phyloP scores from a whole-genome alignment of 495 filamentous ascomycete genomes.

The Amniculicola lignicola region DNA sequence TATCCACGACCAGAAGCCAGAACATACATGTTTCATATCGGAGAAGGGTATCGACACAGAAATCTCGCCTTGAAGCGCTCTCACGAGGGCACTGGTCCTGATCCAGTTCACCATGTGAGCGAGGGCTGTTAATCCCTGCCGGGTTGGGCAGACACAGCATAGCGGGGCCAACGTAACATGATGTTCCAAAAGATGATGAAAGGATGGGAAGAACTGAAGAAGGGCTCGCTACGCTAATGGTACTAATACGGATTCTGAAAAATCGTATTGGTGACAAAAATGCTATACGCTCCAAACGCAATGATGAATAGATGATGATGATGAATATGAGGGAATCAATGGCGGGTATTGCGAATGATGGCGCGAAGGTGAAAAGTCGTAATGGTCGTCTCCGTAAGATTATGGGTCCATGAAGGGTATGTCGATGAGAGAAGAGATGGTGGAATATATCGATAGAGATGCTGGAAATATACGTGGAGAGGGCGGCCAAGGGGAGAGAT shows the following conservation, averaged over 20 bases:
- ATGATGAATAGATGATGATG: slow-evolving; percentile 5
- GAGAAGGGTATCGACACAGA: slow-evolving; percentile 4
- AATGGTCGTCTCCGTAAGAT: slow-evolving; percentile 4
- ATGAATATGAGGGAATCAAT: slow-evolving; percentile 1
- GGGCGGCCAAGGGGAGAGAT: not conserved
- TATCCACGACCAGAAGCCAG: no score
- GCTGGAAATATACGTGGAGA: not conserved
- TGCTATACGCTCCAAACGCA: slow-evolving; percentile 14
- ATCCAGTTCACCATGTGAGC: no score
- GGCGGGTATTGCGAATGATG: slow-evolving; percentile 1
- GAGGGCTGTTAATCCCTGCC: not conserved
- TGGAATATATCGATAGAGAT: not conserved
- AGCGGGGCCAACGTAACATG: not conserved
- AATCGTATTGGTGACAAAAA: no score
- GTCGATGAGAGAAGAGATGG: not conserved
- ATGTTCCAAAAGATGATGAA: not conserved
- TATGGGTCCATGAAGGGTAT: not conserved
- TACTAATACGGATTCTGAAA: no score
- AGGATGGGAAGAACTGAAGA: not conserved
- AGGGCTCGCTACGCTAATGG: slow-evolving; percentile 1
- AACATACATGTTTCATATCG: not conserved
- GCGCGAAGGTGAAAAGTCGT: not conserved
- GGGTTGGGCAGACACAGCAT: not conserved
- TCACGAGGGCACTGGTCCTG: no score
- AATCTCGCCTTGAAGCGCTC: not conserved